Evolutionary conservation across 2,329 filamentous ascomycete species (phyloP).

Genomic region (Alternaria dauci): DNA sequence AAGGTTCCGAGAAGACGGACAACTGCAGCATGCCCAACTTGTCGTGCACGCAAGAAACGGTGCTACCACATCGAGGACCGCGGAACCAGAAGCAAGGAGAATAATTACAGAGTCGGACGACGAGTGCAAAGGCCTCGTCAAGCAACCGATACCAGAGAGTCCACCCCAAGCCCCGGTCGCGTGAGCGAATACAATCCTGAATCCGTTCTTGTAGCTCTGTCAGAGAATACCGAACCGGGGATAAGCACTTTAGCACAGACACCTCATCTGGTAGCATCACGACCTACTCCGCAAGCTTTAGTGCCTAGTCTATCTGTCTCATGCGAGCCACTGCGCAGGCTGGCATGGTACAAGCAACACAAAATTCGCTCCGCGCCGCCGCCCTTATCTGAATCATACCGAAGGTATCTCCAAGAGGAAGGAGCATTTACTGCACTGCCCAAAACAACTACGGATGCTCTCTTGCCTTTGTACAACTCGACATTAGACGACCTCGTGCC

Average conservation of each 20-base stretch:
- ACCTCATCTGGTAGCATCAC: background rate
- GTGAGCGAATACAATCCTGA: constrained; percentile 14
- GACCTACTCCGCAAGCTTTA: background rate
- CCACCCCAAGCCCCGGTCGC: constrained; percentile 4
- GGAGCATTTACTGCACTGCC: constrained; percentile 4
- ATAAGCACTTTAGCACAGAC: background rate
- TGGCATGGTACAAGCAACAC: constrained; percentile 12
- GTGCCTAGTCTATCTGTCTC: background rate
- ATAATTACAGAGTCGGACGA: background rate
- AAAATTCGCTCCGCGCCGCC: background rate
- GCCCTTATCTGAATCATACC: constrained; percentile 4
- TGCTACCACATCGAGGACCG: constrained; percentile 2
- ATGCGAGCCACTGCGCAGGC: constrained; percentile 3
- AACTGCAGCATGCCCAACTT: constrained; percentile 1
- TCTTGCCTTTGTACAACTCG: constrained; percentile 5
- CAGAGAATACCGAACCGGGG: constrained; percentile 5
- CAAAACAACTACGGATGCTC: constrained; percentile 3
- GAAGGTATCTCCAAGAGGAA: constrained; percentile 8
- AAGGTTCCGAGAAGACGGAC: constrained; percentile 1
- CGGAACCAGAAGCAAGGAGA: background rate
- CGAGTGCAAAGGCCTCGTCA: background rate
- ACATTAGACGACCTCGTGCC: constrained; percentile 7
- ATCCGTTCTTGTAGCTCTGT: constrained; percentile 9
- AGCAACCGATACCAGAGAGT: background rate
- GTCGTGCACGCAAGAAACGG: constrained; percentile 12